phyloP scores from a whole-genome alignment of 163 green algal species.

The Scenedesmus sp. region DNA sequence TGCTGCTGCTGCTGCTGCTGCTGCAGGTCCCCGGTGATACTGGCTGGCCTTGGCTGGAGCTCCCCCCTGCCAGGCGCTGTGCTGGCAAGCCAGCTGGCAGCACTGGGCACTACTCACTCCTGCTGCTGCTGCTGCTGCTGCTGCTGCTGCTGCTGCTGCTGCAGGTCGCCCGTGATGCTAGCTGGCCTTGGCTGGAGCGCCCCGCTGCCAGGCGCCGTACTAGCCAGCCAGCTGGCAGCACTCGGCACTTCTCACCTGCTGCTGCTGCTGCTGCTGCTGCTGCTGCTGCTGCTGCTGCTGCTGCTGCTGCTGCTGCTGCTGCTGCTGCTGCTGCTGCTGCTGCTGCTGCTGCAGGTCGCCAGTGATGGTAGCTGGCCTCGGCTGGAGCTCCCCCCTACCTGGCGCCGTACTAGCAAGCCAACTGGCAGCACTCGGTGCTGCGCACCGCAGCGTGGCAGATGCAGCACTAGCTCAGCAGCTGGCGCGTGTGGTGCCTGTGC shows the following conservation, averaged over 20 bases:
- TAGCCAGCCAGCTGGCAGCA: slow-evolving; percentile 74
- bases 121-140: neutral
- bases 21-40: slow-evolving; percentile 67
- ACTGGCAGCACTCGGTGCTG: slow-evolving; percentile 67
- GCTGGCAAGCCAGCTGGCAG: slow-evolving; percentile 73
- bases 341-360: slow-evolving; percentile 60
- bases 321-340: neutral
- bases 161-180: slow-evolving; percentile 68
- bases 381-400: slow-evolving; percentile 64
- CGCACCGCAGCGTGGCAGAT: slow-evolving; percentile 58
- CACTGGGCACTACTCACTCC: slow-evolving; percentile 57
- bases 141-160: neutral
- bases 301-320: neutral
- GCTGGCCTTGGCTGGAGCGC: slow-evolving; percentile 70
- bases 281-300: neutral
- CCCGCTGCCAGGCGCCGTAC: slow-evolving; percentile 54
- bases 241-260: slow-evolving; percentile 54
- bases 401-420: slow-evolving; percentile 71
- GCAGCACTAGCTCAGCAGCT: slow-evolving; percentile 60
- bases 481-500: slow-evolving; percentile 69
- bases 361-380: slow-evolving; percentile 65
- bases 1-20: neutral
- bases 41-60: slow-evolving; percentile 71
- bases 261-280: neutral
- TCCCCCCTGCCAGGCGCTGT: slow-evolving; percentile 52